A percentile compares a stretch with the other conserved stretches of the same genome.
Conservation (phyloP, 148 eudicot genomes). For the Camellia sinensis region DNA sequence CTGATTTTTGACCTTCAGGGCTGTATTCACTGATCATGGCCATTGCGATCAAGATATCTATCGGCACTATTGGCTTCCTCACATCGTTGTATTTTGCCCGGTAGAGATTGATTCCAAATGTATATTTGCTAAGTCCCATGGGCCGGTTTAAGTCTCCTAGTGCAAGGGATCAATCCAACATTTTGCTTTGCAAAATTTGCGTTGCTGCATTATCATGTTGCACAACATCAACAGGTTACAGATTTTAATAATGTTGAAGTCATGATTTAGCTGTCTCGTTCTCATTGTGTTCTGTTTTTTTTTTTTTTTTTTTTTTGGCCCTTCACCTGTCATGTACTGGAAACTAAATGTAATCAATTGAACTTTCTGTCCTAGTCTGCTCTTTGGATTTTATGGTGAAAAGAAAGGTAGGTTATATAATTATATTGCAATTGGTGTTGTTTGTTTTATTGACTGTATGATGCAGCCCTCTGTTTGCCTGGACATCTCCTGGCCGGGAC, state of each 20-base stretch:
- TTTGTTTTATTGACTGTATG: too few relatives aligned
- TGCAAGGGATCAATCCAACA: constrained; percentile 3
- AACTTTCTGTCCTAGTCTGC: not conserved
- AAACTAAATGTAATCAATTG: constrained; percentile 11
- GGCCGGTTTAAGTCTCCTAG: not conserved
- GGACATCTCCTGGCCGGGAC: too few relatives aligned
- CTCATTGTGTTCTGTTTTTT: constrained; percentile 2
- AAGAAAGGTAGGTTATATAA: constrained; percentile 1
- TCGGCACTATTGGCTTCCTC: constrained; percentile 63
- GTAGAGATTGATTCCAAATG: constrained; percentile 50
- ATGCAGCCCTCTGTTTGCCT: too few relatives aligned
- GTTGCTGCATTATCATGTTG: constrained; percentile 1
- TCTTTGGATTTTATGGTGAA: not conserved
- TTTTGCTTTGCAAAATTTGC: not conserved
- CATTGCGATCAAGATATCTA: constrained; percentile 55
- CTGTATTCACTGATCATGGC: constrained; percentile 57
- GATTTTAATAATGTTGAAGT: not conserved
- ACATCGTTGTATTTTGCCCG: constrained; percentile 53
- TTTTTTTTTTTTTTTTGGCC: too few relatives aligned
- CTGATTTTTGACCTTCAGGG: constrained; percentile 56
- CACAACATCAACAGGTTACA: not conserved
- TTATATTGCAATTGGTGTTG: too few relatives aligned
- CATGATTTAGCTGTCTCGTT: constrained; percentile 3
- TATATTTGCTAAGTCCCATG: not conserved
- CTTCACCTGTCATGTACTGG: not conserved